These are phyloP conservation scores for Balamuthia mandrillaris DNA, from an alignment of 208 protist genomes.

Conservation along the genomic window DNA sequence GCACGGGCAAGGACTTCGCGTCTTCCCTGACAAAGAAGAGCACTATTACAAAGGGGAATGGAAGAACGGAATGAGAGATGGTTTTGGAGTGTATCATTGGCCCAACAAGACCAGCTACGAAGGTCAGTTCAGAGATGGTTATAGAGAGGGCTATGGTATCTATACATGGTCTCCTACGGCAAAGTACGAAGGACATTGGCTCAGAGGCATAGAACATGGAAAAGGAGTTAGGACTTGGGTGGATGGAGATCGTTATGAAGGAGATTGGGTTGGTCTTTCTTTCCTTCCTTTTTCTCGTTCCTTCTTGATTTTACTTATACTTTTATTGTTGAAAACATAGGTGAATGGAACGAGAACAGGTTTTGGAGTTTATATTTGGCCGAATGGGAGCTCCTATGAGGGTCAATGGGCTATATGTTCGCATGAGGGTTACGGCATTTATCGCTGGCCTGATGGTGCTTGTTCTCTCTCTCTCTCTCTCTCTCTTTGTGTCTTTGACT, in stretches of 20 bases:
- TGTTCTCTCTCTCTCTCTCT: too few relatives aligned
- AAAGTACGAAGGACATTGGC: slow-evolving; percentile 28
- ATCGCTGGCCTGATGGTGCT: slow-evolving; percentile 34
- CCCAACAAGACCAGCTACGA: slow-evolving; percentile 34
- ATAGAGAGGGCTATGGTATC: slow-evolving; percentile 16
- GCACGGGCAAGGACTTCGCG: not conserved
- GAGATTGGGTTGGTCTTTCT: slow-evolving; percentile 41
- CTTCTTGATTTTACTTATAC: too few relatives aligned
- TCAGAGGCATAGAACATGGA: slow-evolving; percentile 27
- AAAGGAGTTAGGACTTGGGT: slow-evolving; percentile 8
- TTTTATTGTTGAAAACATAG: too few relatives aligned
- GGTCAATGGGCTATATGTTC: slow-evolving; percentile 24
- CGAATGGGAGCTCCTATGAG: slow-evolving; percentile 31
- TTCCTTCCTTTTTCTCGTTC: too few relatives aligned
- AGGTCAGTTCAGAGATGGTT: slow-evolving; percentile 36
- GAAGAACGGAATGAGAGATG: slow-evolving; percentile 23
- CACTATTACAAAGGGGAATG: slow-evolving; percentile 39
- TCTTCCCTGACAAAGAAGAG: slow-evolving; percentile 27
- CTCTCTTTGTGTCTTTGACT: too few relatives aligned
- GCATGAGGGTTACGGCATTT: slow-evolving; percentile 32
- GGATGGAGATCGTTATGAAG: slow-evolving; percentile 31
- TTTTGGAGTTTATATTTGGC: slow-evolving; percentile 15
- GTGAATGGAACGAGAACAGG: slow-evolving; percentile 13
- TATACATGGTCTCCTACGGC: slow-evolving; percentile 32
- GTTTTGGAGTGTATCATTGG: slow-evolving; percentile 6